Base-by-base conservation (phyloP, 768 basidiomycete species). In the Udeniomyces megalosporus region DNA sequence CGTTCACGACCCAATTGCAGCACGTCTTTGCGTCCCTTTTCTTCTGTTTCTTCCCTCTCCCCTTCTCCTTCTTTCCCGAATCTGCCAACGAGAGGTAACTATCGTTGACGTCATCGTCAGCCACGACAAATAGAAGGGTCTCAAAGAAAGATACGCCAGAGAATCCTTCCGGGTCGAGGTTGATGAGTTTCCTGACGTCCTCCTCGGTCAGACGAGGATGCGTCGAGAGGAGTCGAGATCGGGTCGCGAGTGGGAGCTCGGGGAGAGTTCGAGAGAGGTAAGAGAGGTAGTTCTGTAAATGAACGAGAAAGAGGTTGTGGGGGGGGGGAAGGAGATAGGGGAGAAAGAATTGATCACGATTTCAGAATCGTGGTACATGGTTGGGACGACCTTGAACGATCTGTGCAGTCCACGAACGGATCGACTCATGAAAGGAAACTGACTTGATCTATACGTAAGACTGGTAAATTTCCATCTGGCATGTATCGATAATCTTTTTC, bases 401-500 rank as follows among this genome's bases (percentile, higher is more conserved):
- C n/a, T n/a, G n/a, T n/a, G n/a, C n/a, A n/a, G n/a, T n/a, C n/a
- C n/a, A n/a, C n/a, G n/a, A n/a, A n/a, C n/a, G n/a, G n/a, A n/a
- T n/a, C n/a, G n/a, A n/a, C n/a, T n/a, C 69, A 5, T 42, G 20
- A 35, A 46, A n/a, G 7, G 32, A 15, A 10, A 69, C 71, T 62
- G 35, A 72, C 72, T 11, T 66, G 54, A 38, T 66, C 61, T 32
- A 72, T 70, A 24, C 69, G 63, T 38, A 96, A 75, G 0, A 83
- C 80, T 0, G 90, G 89, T 1, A 97, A 75, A 71, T 97, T 96
- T 0, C 89, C 84, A 71, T 99, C 95, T 0, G 95, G 95, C 88
- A 99, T 93, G 75, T 96, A 97, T 8, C 76, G 81, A 72, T 97
- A 99, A 72, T 99, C 95, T 1, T 87, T 89, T 0, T 90, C 85